Base-by-base conservation (phyloP, 225 moss, liverwort and hornwort species). In the Polytrichum commune region DNA sequence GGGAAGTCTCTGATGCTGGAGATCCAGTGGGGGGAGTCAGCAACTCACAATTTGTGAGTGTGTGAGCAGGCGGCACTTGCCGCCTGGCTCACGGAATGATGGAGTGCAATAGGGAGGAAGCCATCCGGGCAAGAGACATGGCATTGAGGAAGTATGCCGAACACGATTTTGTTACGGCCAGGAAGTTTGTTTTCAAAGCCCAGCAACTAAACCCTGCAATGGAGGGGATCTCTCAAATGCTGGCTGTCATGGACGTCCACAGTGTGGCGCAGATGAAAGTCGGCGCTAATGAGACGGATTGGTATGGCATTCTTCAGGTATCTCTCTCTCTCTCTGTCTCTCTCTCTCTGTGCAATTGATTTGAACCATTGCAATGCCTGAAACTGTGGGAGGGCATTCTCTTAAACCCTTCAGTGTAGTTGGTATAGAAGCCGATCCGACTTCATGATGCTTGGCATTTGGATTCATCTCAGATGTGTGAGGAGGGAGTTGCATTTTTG, bases 61-160 rank as follows among this genome's bases (percentile, higher is more conserved):
- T 70, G 56, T 58, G 62, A 72, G 71, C 38, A 62, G 71, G 71
- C 62, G 62, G 71, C 62, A 53, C 18, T 60, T 46, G 62, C 71
- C 71, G 62, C 62, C 71, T 72, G 24, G 38, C 58, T 72, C 26
- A 27, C 38, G 60, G 27, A 18, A 61, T 65, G 19, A 90, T 90
- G 90, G 90, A 90, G 86, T 90, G 90, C 30, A 90, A 90, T 77
- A 81, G 81, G 63, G 90, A 90, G 27, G 90, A 90, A 74, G 90
- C 90, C 25, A 27, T 86, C 27, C 82, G 90, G 54, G 90, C 90
- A 54, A 84, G 74, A 71, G 84, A 80, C 23, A 66, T 90, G 65
- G 90, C 90, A 18, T 82, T 76, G 72, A 72, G 54, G 35, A 90
- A 86, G 74, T 90, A 73, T 64, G 78, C 79, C 18, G 58, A 65